A percentile compares a stretch with the other conserved stretches of the same genome.
Conservation (phyloP, 2,329 filamentous ascomycete genomes). For the Canariomyces notabilis region DNA sequence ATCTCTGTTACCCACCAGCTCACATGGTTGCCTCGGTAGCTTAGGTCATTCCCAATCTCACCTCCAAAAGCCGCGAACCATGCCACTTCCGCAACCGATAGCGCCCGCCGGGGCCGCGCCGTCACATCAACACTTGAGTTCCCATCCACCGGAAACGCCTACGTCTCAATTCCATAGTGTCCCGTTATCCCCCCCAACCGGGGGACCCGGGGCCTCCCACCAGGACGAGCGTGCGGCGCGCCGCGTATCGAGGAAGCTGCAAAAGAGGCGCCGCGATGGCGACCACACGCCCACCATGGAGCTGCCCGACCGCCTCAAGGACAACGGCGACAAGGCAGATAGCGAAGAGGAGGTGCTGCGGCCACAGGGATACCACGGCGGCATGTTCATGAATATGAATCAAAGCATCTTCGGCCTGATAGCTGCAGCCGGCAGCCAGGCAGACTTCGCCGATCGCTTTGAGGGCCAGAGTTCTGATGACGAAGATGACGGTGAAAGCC, state of each 20-base stretch:
- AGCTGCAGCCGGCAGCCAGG: constrained; percentile 75
- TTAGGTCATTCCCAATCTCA: background rate
- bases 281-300: constrained; percentile 40
- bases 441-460: constrained; percentile 77
- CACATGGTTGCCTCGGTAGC: background rate
- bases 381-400: constrained; percentile 71
- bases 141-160: constrained; percentile 6
- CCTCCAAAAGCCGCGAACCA: too few species aligned
- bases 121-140: background rate
- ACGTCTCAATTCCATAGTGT: constrained; percentile 11
- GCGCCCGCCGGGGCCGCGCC: constrained; percentile 8
- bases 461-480: constrained; percentile 77
- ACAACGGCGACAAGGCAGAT: constrained; percentile 43
- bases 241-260: constrained; percentile 40
- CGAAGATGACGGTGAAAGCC: constrained; percentile 44
- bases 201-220: constrained; percentile 5
- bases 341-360: constrained; percentile 45
- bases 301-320: constrained; percentile 50
- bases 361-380: constrained; percentile 37
- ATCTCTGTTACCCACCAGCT: background rate
- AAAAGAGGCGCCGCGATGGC: constrained; percentile 40
- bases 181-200: constrained; percentile 14
- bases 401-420: constrained; percentile 93
- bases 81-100: constrained; percentile 4
- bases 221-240: constrained; percentile 34